Conservation (phyloP, 345 rosid genomes). For the Salix purpurea region DNA sequence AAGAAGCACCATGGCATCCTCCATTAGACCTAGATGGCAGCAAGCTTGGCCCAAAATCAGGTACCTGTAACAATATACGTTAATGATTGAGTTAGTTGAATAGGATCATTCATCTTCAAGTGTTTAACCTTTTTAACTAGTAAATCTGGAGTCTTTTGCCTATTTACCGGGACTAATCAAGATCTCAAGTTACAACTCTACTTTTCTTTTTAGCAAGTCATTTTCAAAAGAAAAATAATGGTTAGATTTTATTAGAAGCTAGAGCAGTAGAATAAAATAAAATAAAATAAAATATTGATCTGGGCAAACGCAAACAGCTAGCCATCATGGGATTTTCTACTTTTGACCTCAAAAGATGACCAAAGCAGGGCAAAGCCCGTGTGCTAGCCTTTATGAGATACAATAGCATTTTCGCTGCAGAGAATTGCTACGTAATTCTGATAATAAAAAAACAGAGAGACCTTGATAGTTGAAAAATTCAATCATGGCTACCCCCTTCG, state of each 20-base stretch:
- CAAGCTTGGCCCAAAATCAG: constrained; percentile 86
- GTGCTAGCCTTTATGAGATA: neutral
- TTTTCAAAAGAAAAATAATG: neutral
- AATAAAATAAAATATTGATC: neutral
- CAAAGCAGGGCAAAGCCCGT: neutral
- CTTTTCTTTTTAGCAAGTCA: neutral
- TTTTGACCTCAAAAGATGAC: neutral
- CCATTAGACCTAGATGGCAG: constrained; percentile 87
- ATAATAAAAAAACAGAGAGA: too few relatives aligned
- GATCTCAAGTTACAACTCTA: neutral
- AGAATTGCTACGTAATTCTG: neutral
- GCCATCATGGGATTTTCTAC: neutral
- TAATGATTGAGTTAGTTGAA: neutral
- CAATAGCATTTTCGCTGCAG: neutral
- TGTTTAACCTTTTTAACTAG: neutral
- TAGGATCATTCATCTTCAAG: neutral
- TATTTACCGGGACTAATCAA: neutral
- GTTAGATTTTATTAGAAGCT: neutral
- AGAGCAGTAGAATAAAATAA: neutral
- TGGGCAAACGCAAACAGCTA: neutral
- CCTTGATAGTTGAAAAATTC: neutral
- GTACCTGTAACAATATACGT: constrained; percentile 41
- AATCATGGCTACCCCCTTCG: neutral
- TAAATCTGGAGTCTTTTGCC: neutral
- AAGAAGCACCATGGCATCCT: constrained; percentile 91